Conservation (phyloP, 306 rosid species). For the Ammopiptanthus mongolicus region DNA sequence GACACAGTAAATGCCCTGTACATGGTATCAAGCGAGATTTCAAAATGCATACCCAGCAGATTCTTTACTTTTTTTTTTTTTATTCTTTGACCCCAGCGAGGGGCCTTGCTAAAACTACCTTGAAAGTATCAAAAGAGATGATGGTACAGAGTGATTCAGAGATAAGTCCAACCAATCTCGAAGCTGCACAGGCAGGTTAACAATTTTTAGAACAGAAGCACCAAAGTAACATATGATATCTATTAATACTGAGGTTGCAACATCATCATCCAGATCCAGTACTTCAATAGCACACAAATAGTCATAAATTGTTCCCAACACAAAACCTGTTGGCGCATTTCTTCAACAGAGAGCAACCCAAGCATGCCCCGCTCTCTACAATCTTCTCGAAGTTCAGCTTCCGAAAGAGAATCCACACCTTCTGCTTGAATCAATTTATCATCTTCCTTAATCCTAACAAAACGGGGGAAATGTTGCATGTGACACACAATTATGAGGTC, state of each 20-base stretch:
- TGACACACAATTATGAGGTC: neutral
- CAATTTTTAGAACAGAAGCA: conserved; percentile 10
- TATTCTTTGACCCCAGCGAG: neutral
- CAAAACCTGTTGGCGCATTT: conserved; percentile 94
- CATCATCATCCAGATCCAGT: conserved; percentile 1
- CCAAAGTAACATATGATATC: conserved; percentile 19
- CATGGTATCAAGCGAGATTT: conserved; percentile 18
- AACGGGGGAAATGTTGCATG: neutral
- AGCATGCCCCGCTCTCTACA: conserved; percentile 99
- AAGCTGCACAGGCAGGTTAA: conserved; percentile 48
- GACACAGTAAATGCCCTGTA: conserved; percentile 83
- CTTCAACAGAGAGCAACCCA: conserved; percentile 86
- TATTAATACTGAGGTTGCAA: conserved; percentile 1
- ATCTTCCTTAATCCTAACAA: conserved; percentile 77
- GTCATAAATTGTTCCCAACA: conserved; percentile 6
- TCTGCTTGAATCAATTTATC: conserved; percentile 87
- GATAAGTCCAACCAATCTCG: conserved; percentile 98
- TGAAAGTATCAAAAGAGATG: conserved; percentile 95
- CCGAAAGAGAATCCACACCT: conserved; percentile 94
- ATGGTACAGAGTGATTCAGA: conserved; percentile 86
- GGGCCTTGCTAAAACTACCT: conserved; percentile 47
- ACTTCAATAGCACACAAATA: conserved; percentile 22
- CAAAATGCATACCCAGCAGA: conserved; percentile 17
- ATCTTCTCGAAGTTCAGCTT: conserved; percentile 88
- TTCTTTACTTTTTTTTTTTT: neutral